Base-by-base conservation (phyloP, 805 yeast species). In the Saturnispora quitensis region DNA sequence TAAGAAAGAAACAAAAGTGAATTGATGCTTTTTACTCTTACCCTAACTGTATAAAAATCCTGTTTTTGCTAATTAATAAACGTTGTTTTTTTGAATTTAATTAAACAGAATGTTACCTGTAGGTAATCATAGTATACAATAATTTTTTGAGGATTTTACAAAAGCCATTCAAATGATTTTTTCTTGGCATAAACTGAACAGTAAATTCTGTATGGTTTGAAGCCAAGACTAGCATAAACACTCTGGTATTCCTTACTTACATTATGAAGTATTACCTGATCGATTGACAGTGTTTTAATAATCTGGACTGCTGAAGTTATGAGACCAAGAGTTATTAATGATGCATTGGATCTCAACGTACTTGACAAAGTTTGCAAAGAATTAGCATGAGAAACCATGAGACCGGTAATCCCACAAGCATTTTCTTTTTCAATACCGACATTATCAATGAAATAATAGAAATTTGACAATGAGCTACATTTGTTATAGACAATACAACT, bases 341-440 rank as follows among this genome's bases (percentile, higher is more conserved):
- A 3, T 35, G 38, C 34, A 25, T 38, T 20, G n/a, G 27, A 3
- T n/a, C 18, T 24, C 5, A 22, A n/a, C 17, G 7, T 15, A 24
- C 17, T 17, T 33, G 24, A 15, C 5, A 44, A 22, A 12, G 7
- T 13, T 25, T 45, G 5, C 15, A 33, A 38, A 3, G 6, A 38
- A 28, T 77, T 77, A 43, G 70, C 68, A 18, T 78, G 77, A 55
- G 78, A 82, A 25, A 78, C 74, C 31, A 79, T 70, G 2, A 80
- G 71, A 4, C 80, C 81, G 13, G 78, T 66, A 10, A 80, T 65
- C 1, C 80, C 81, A 7, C 81, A 81, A n/a, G 75, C 65, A 36
- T 58, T 55, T 6, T 53, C 54, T 5, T 33, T 34, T 5, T 44
- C 12, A 2, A 20, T 15, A 5, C 43, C 57, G 25, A 70, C 67